Percentiles rank a stretch among this genome's conserved stretches.
Evolutionary conservation across 225 moss, liverwort and hornwort genomes (phyloP).

Genomic region (Bryum argenteum): DNA sequence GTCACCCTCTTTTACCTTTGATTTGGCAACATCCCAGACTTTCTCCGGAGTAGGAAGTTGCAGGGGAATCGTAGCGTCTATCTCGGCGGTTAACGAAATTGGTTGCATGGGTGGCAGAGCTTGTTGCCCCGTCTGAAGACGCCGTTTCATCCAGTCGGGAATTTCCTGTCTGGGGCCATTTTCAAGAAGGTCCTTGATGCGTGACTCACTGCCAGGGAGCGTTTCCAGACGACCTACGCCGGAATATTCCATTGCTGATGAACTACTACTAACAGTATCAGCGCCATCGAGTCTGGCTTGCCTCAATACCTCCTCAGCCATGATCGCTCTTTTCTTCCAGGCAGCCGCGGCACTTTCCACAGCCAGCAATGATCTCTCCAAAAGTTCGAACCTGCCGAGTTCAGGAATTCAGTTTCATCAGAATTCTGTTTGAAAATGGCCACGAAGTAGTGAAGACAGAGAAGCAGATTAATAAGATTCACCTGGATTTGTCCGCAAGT

Average conservation of each 20-base stretch:
- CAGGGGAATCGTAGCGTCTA: constrained; percentile 57
- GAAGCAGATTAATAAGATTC: background rate
- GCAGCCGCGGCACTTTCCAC: constrained; percentile 56
- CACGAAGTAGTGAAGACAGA: background rate
- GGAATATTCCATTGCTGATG: constrained; percentile 27
- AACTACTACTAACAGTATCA: constrained; percentile 22
- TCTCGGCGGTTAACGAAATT: constrained; percentile 27
- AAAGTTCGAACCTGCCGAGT: constrained; percentile 50
- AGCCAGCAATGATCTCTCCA: constrained; percentile 59
- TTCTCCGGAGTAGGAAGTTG: constrained; percentile 58
- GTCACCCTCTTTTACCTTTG: constrained; percentile 59
- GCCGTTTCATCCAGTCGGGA: constrained; percentile 67
- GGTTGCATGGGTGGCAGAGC: constrained; percentile 58
- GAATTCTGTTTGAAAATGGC: background rate
- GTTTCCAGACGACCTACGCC: constrained; percentile 54
- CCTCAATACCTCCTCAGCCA: constrained; percentile 42
- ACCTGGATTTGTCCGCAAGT: constrained; percentile 37
- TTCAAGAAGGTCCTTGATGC: constrained; percentile 66
- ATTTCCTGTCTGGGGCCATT: constrained; percentile 66
- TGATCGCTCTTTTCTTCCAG: constrained; percentile 61
- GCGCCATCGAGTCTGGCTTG: constrained; percentile 43
- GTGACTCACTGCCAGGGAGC: constrained; percentile 54
- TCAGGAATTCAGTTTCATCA: constrained; percentile 15
- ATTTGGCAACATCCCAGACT: constrained; percentile 61
- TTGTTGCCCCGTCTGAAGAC: constrained; percentile 59